These are phyloP conservation scores for Pyrrhoderma lamaoense DNA, from an alignment of 1,284 basidiomycete species.

Conservation along the genomic window DNA sequence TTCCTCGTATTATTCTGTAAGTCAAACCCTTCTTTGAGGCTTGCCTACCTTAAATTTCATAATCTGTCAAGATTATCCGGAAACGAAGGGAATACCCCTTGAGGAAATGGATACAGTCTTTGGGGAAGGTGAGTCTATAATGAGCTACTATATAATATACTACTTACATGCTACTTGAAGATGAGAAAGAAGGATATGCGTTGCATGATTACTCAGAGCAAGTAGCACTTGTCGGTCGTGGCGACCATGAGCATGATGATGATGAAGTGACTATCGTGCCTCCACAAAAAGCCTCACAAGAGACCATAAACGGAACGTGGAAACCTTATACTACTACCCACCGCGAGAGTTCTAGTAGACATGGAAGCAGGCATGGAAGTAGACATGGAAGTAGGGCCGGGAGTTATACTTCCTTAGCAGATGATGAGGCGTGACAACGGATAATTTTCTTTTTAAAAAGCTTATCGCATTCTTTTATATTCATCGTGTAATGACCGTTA, in stretches of 20 bases:
- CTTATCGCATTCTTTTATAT: background rate
- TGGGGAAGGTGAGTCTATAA: slow-evolving; percentile 55
- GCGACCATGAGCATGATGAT: slow-evolving; percentile 16
- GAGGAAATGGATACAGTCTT: slow-evolving; percentile 83
- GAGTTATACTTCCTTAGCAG: slow-evolving; percentile 6
- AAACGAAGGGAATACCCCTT: slow-evolving; percentile 71
- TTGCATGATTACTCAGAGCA: slow-evolving; percentile 14
- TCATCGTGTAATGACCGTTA: background rate
- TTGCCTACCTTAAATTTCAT: too few relatives aligned
- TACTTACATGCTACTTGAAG: slow-evolving; percentile 1
- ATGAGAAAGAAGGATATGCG: slow-evolving; percentile 9
- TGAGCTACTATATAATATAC: background rate
- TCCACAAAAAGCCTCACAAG: slow-evolving; percentile 9
- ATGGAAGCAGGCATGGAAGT: slow-evolving; percentile 5
- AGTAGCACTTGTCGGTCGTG: slow-evolving; percentile 13
- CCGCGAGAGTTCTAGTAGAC: slow-evolving; percentile 5
- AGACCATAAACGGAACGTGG: slow-evolving; percentile 4
- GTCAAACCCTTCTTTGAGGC: slow-evolving; percentile 38
- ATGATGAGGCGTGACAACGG: slow-evolving; percentile 9
- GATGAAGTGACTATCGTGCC: slow-evolving; percentile 10
- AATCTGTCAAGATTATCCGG: slow-evolving; percentile 82
- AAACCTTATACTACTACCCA: background rate
- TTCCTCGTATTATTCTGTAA: slow-evolving; percentile 49
- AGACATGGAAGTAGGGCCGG: slow-evolving; percentile 3
- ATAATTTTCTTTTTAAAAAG: background rate